A percentile compares a stretch with the other conserved stretches of the same genome.
These are phyloP conservation scores for Dinochytrium kinnereticum DNA, from an alignment of 371 early-diverging fungal genomes.

Conservation along the genomic window DNA sequence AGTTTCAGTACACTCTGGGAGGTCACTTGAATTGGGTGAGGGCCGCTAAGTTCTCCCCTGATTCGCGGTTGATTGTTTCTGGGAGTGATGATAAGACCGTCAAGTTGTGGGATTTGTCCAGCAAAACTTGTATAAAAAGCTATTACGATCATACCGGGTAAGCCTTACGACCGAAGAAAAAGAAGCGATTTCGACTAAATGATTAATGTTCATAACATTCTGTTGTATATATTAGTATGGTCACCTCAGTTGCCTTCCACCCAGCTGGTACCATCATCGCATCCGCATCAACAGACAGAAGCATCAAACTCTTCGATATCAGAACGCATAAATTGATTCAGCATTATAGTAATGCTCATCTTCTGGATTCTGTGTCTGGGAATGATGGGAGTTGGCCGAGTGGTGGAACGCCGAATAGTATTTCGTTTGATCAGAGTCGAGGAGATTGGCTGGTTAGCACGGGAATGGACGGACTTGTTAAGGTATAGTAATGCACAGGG, in stretches of 20 bases:
- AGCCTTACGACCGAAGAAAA: too few species aligned
- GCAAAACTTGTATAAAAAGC: slow-evolving; percentile 53
- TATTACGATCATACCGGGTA: slow-evolving; percentile 59
- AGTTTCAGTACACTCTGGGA: slow-evolving; percentile 55
- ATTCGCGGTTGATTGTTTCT: slow-evolving; percentile 47
- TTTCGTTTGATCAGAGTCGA: slow-evolving; percentile 50
- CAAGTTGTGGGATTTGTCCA: slow-evolving; percentile 56
- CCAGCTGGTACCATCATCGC: slow-evolving; percentile 55
- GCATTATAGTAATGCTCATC: slow-evolving; percentile 58
- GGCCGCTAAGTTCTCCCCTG: slow-evolving; percentile 55
- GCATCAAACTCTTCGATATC: slow-evolving; percentile 60
- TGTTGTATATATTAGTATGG: slow-evolving; percentile 38
- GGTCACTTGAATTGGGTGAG: slow-evolving; percentile 65
- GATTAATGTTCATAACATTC: background rate
- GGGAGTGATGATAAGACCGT: slow-evolving; percentile 63
- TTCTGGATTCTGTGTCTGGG: background rate
- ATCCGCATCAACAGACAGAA: slow-evolving; percentile 52
- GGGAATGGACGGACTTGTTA: slow-evolving; percentile 57
- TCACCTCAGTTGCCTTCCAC: slow-evolving; percentile 54
- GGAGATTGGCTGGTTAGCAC: slow-evolving; percentile 60
- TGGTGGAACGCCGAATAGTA: slow-evolving; percentile 53
- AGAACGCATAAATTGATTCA: slow-evolving; percentile 60
- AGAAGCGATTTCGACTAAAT: too few species aligned
- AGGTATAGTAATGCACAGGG: slow-evolving; percentile 42
- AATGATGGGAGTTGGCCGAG: background rate